Base-by-base conservation (phyloP, 768 basidiomycete genomes). In the Tubosaeta sp. region DNA sequence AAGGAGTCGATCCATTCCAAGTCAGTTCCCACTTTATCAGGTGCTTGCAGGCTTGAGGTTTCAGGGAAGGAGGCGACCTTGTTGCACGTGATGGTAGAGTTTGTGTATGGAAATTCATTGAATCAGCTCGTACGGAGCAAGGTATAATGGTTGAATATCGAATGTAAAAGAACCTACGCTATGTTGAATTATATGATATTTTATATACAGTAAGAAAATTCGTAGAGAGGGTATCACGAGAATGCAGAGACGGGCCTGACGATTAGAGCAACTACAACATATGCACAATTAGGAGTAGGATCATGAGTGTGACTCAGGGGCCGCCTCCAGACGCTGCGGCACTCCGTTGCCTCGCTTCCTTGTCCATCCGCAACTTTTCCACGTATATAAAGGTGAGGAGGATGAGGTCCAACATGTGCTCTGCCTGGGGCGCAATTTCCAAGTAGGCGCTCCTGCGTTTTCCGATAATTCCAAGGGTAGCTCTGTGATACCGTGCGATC, bases 321-420 rank as follows among this genome's bases (percentile, higher is more conserved):
- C 61, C 54, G 10, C 61, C 58, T 8, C 58, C 55, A 0, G 51
- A 44, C 14, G 39, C 55, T 14, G 35, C 58, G 13, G 41, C 55
- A 0, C 0, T 31, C 32, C 57, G 31, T 40, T 2, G 27, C 13
- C 52, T 56, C n/a, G 0, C 16, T 41, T 66, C 65, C 46, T 46
- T 58, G 27, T 68, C 60, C 55, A 47, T 63, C 39, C 67, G 46
- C n/a, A 66, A 24, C 41, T 68, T 68, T 36, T 68, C 64, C 16
- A 68, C 59, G 12, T 63, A 68, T 31, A 68, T 59, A 29, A 68
- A 68, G 7, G 63, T 68, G 14, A 66, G 54, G 22, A 68, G 18
- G 30, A 68, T 7, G n/a, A 59, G 44, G 24, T 68, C 58, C 19
- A 65, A 11, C 53, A 68, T 68, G 27, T 51, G 53, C 25, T 59